Base-by-base conservation (phyloP, 2,329 filamentous ascomycete genomes). In the Colletotrichum salicis region DNA sequence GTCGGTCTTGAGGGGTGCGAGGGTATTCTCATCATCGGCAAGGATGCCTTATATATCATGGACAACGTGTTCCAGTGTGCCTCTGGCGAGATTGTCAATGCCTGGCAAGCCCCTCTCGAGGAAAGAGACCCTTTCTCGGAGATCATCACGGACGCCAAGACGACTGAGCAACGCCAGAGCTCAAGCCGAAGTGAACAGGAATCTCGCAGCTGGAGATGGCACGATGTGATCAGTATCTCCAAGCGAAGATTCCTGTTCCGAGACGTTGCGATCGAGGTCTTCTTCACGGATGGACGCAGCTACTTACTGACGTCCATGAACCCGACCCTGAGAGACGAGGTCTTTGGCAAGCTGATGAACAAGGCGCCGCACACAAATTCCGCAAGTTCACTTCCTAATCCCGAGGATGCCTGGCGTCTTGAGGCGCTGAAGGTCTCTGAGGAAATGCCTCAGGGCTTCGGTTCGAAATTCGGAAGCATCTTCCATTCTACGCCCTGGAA, bases 61-160 rank as follows among this genome's bases (percentile, higher is more conserved):
- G 96, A 99, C 82, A 96, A 96, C 76, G 96, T 97, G 78, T 98
- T 99, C 80, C 96, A 98, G 78, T 91, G 96, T 74, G 92, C 93
- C 2, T 96, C 98, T 78, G 96, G 96, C 13, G 97, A 99, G 80
- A 98, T 99, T 78, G 94, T 99, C 71, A 96, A 97, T 77, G 95
- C 97, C 10, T 96, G 94, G 90, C 95, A 98, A 81, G 97, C 96
- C 2, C 95, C 96, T 0, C 85, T 89, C 1, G 95, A 98, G 75
- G 97, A 99, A 82, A 92, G 96, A 27, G 96, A 99, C 77, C 94
- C 95, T 0, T 99, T 98, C 79, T 92, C 97, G 22, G 94, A 97
- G 77, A 96, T 98, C 80, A 97, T 99, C 74, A 92, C 94, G 4
- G 93, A 93, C 29, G 89, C 86, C 1, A 90, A 90, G 73, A 83